Conservation (phyloP, 148 eudicot genomes). For the Simmondsia chinensis region DNA sequence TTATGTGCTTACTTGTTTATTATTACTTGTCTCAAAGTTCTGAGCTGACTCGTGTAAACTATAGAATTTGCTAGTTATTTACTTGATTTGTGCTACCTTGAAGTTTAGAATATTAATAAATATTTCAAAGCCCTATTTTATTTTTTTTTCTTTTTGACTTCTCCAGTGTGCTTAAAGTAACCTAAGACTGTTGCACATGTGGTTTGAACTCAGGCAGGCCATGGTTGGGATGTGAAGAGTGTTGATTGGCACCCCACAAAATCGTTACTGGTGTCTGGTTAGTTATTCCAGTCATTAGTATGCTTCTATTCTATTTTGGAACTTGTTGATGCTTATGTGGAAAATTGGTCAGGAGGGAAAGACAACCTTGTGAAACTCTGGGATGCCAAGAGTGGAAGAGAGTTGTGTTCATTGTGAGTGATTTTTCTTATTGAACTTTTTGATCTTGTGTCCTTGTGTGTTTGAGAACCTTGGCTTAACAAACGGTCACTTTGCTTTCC, state of each 20-base stretch:
- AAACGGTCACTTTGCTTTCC: no score
- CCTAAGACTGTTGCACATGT: constrained; percentile 41
- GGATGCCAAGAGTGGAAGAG: constrained; percentile 92
- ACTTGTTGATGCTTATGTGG: constrained; percentile 3
- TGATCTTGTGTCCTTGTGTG: neutral
- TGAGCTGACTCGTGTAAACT: no score
- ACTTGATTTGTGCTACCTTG: no score
- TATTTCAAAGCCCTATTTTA: neutral
- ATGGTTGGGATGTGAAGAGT: constrained; percentile 99
- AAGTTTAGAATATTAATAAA: no score
- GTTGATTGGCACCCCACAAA: constrained; percentile 99
- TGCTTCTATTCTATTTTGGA: no score
- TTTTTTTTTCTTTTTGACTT: neutral
- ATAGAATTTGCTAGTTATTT: no score
- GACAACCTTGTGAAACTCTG: constrained; percentile 96
- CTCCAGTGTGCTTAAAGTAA: constrained; percentile 23
- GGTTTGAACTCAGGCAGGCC: constrained; percentile 98
- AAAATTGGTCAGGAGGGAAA: constrained; percentile 65
- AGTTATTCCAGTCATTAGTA: constrained; percentile 11
- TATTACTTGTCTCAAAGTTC: no score
- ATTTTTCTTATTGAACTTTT: neutral
- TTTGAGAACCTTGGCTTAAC: no score
- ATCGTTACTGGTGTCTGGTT: constrained; percentile 85
- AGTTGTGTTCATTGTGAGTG: constrained; percentile 81
- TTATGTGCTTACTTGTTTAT: no score